Base-by-base conservation (phyloP, 192 early-diverging fungal species). In the Mortierella claussenii region DNA sequence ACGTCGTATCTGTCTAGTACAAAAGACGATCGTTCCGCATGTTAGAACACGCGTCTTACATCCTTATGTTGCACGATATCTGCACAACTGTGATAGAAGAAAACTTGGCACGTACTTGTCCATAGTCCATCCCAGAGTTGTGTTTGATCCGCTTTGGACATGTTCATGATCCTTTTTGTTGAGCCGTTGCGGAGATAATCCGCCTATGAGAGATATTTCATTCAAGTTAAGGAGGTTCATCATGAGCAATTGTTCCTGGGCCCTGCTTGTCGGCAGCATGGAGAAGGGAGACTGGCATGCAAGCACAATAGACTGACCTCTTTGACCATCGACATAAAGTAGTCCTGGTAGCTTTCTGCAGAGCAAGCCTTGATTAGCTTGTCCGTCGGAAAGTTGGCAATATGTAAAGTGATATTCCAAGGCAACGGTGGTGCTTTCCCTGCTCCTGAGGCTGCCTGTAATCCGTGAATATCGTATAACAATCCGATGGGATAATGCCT, bases 401-500 rank as follows among this genome's bases (percentile, higher is more conserved):
- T 85, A 70, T 92, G 91, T 28, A 93, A 59, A 3, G 81, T 91
- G 12, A 96, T 76, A 10, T 80, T 60, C 94, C 94, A 96, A 8
- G 94, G 94, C 27, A 91, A 45, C 11, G 68, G 55, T 17, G 61
- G 52, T 26, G 9, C 7, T 17, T 54, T 11, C 32, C 62, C 48
- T 59, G 30, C 27, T 36, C 20, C 32, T 28, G 42, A 47, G 34
- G n/a, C n/a, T 50, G 26, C 44, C 20, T 63, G 65, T 55, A 69
- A 40, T 47, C 21, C 57, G 69, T 79, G 79, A 51, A 91, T 82
- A 53, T 96, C 94, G 64, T 89, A 90, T 2, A 96, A 74, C 0
- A 96, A 82, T 1, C 93, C 94, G 9, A 93, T 81, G 8, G 94
- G 93, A 58, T 91, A 92, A 66, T 96, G 94, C 91, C 91, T 91